A percentile compares a stretch with the other conserved stretches of the same genome.
These are phyloP conservation scores for Aspergillus arachidicola DNA, from an alignment of 2,329 filamentous ascomycete species.

Conservation along the genomic window DNA sequence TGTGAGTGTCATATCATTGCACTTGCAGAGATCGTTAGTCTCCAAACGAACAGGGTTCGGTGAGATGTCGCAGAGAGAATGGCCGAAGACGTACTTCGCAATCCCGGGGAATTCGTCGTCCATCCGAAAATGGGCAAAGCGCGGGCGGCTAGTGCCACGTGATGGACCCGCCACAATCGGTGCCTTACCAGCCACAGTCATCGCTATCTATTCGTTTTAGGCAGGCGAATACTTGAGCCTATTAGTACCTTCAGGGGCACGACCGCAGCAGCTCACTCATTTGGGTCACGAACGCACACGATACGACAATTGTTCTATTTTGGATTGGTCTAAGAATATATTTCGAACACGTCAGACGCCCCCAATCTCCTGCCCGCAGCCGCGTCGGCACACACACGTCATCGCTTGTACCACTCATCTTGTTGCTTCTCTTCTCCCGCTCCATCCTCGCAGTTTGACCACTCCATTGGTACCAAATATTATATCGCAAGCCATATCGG, in stretches of 20 bases:
- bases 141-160: conserved; percentile 21
- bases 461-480: conserved; percentile 4
- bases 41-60: neutral
- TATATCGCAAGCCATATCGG: conserved; percentile 1
- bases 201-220: conserved; percentile 2
- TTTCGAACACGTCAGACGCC: conserved; percentile 7
- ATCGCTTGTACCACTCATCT: conserved; percentile 13
- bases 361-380: neutral
- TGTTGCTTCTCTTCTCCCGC: neutral
- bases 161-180: conserved; percentile 11
- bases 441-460: neutral
- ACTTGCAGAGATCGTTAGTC: neutral
- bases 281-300: neutral
- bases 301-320: neutral
- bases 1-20: conserved; percentile 1
- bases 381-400: conserved; percentile 17
- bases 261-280: neutral
- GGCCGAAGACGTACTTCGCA: conserved; percentile 17
- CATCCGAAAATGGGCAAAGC: conserved; percentile 21
- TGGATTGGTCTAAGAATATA: neutral
- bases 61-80: conserved; percentile 7
- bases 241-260: neutral
- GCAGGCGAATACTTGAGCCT: neutral
- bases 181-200: conserved; percentile 18
- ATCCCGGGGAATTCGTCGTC: conserved; percentile 13